Base-by-base conservation (phyloP, 768 basidiomycete species). In the Naganishia randhawae region DNA sequence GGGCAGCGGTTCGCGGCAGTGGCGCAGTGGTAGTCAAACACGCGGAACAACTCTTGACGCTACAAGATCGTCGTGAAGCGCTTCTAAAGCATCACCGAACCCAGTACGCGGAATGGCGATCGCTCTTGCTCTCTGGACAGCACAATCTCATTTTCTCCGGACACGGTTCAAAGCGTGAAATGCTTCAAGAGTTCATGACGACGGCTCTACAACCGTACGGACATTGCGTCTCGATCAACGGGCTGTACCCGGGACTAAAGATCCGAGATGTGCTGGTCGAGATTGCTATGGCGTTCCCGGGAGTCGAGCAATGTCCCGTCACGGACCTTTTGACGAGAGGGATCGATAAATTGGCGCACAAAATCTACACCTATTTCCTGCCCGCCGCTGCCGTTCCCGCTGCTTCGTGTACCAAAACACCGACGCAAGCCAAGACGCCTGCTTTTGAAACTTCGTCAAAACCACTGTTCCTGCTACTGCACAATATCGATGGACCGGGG, bases 71-170 rank as follows among this genome's bases (percentile, higher is more conserved):
- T 6, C 22, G 57, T 22, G 7, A 42, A 25, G 35, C 6, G 17
- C 22, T 41, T 1, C 57, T 41, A 29, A 41, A 35, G 11, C 27
- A 61, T 41, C 35, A 61, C 16, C 57, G 57, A 11, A 11, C 57
- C n/a, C 57, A 29, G 37, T 61, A 61, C 39, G 57, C 35, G 25
- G 37, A 61, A 42, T 61, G 57, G 57, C 13, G 19, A 61, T 61
- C 57, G 0, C 57, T 61, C 39, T 22, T 67, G 5, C 54, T 67
- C 9, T 39, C 31, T 19, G 27, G 54, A 76, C 93, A 92, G 0
- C 97, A 92, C 83, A 93, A 91, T 78, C 81, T 97, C 50, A 79
- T 94, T 22, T 87, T 91, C 78, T 91, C 92, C 74, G 95, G 95
- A 0, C 85, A 87, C 73, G 95, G 95, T 6, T 94, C 91, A 22